Evolutionary conservation across 441 rosid genomes (phyloP), one percentile per base, ranked within the genome.

Genomic region (Corymbia calophylla): DNA sequence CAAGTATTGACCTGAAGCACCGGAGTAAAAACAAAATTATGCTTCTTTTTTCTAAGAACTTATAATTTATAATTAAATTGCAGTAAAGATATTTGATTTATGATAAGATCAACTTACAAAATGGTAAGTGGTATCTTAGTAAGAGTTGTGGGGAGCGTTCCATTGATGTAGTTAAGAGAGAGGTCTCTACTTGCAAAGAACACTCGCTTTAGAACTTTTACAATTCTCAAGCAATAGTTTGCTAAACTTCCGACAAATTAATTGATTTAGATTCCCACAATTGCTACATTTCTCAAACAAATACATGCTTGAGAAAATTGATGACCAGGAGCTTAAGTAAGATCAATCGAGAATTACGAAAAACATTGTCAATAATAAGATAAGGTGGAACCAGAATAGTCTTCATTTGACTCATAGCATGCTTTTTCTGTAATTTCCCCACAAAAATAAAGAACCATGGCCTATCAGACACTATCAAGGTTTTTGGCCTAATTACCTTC

Each of bases 141-240:
- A 77, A 98, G 90, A 53, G 91, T 95, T 25, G 90, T 32, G 23
- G 99, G 99, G 31, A 98, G 93, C 23, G 98, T 58, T 91, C 99
- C 99, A 89, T 32, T 95, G 87, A 98, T 88, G 88, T 90, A 96
- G 95, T 97, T 98, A 86, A 97, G 96, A 25, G 92, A 64, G 60
- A 98, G 93, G 92, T 98, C 99, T 25, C 99, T 97, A 95, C 89
- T 88, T 82, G 66, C 62, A 29, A 47, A 55, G n/a, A 73, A 39
- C 2, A 3, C 27, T 10, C 3, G 4, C 17, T 39, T 73, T 21
- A 73, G 17, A 73, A 73, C 51, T 39, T 39, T 39, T 73, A 73
- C 5, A 73, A 73, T 39, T 73, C 11, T 4, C 44, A 31, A 8
- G 77, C 44, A 66, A 73, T 12, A 21, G 17, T 73, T 39, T 6